Conservation (phyloP, 805 yeast genomes). For the Vanderwaltozyma yarrowii region DNA sequence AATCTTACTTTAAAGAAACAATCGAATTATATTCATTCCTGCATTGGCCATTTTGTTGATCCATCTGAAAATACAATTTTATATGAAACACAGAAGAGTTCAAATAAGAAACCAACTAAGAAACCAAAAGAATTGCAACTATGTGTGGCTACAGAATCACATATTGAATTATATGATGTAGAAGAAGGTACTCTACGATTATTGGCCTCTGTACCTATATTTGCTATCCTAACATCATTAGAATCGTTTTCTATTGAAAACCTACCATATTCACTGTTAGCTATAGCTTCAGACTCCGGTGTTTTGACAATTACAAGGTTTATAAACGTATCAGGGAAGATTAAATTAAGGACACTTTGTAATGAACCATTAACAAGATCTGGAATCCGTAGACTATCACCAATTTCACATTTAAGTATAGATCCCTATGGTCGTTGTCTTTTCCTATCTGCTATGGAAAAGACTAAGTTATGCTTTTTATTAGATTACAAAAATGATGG, state of each 20-base stretch:
- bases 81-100: not conserved
- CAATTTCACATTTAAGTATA: conserved; percentile 60
- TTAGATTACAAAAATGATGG: conserved; percentile 42
- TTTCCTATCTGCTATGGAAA: conserved; percentile 63
- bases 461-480: conserved; percentile 60
- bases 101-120: not conserved
- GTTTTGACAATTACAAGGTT: conserved; percentile 36
- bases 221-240: conserved; percentile 49
- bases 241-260: conserved; percentile 45
- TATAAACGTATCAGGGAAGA: conserved; percentile 24
- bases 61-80: not conserved
- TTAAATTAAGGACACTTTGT: conserved; percentile 34
- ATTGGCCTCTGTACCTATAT: conserved; percentile 37
- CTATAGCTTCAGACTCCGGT: conserved; percentile 75
- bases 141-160: conserved; percentile 26
- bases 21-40: conserved; percentile 40
- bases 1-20: conserved; percentile 62
- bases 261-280: conserved; percentile 44
- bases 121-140: conserved; percentile 13
- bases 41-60: conserved; percentile 60
- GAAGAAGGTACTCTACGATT: conserved; percentile 45
- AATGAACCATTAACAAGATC: conserved; percentile 66
- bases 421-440: conserved; percentile 68
- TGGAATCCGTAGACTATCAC: conserved; percentile 65
- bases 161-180: conserved; percentile 31